Evolutionary conservation across 2,329 filamentous ascomycete genomes (phyloP).

Genomic region (Dothiorella sarmentorum): DNA sequence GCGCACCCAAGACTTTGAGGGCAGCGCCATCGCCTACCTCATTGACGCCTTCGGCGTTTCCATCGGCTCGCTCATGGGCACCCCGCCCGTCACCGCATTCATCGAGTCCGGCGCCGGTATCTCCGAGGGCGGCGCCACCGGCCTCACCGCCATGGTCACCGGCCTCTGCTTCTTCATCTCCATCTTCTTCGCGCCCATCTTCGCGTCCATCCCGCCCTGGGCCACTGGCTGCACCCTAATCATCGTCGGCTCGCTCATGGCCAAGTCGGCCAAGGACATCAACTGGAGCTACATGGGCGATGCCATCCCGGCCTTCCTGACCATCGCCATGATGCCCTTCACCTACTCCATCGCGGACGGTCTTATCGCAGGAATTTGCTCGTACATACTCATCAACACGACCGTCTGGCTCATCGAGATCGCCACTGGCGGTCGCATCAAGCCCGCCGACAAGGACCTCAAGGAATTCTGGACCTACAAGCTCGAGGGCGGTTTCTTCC

Average conservation of each 20-base stretch:
- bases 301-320: constrained; percentile 78
- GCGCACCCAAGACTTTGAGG: constrained; percentile 81
- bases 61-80: constrained; percentile 73
- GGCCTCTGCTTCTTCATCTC: constrained; percentile 83
- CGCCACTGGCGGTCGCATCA: constrained; percentile 64
- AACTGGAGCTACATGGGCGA: constrained; percentile 88
- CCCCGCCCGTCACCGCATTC: constrained; percentile 79
- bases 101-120: constrained; percentile 89
- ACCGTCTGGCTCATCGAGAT: constrained; percentile 66
- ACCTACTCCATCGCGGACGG: constrained; percentile 87
- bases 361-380: constrained; percentile 74
- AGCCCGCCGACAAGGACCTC: constrained; percentile 69
- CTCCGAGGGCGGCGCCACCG: constrained; percentile 80
- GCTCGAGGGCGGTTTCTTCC: constrained; percentile 70
- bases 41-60: constrained; percentile 80
- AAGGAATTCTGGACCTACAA: constrained; percentile 80
- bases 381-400: constrained; percentile 73
- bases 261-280: constrained; percentile 71
- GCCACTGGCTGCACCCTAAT: constrained; percentile 85
- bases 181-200: constrained; percentile 86
- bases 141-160: constrained; percentile 74
- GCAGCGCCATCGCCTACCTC: constrained; percentile 77
- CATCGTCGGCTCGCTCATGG: constrained; percentile 86
- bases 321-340: constrained; percentile 83
- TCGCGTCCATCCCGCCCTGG: constrained; percentile 85